Evolutionary conservation across 768 basidiomycete genomes (phyloP), one percentile per base, ranked within the genome.

Genomic region (Inosperma sp.): DNA sequence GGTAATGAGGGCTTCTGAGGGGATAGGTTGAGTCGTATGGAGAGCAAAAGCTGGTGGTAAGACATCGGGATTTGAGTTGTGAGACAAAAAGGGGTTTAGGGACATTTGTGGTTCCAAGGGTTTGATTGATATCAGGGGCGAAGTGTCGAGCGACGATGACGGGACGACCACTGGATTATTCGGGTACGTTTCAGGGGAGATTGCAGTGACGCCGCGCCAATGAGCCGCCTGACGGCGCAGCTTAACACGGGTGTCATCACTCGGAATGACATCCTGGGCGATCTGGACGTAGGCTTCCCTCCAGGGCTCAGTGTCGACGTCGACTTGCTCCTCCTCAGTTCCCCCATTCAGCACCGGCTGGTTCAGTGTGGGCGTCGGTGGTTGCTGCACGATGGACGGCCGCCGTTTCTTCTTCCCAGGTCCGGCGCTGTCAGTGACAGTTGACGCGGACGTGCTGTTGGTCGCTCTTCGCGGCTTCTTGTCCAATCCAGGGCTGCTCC

Each of bases 121-220:
- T 35, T 37, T 62, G 46, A 59, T 41, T 14, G 58, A 44, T 22
- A 59, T 56, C 14, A 42, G 56, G 10, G 56, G 49, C 52, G 65
- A 43, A 50, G 58, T 49, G 25, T 23, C 46, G 31, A 43, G 56
- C 14, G 52, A 47, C 1, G 48, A 42, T 21, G 50, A 44, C 6
- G 50, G 25, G 56, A 35, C 27, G 52, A 27, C 25, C 23, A 51
- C 31, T 7, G 37, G 55, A 14, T 9, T n/a, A 22, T 35, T 14
- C 3, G 21, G 21, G 21, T 30, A 35, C n/a, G n/a, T n/a, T 53
- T 44, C 30, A 34, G 57, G 52, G 44, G 43, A 35, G 40, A 71
- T 64, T 6, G 84, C 84, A 19, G 81, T 77, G 26, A 86, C 68
- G 2, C 86, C 84, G 7, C 86, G 70, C 84, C 84, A 88, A 14